Evolutionary conservation across 441 rosid species (phyloP).

Genomic region (Pelargonium australe): DNA sequence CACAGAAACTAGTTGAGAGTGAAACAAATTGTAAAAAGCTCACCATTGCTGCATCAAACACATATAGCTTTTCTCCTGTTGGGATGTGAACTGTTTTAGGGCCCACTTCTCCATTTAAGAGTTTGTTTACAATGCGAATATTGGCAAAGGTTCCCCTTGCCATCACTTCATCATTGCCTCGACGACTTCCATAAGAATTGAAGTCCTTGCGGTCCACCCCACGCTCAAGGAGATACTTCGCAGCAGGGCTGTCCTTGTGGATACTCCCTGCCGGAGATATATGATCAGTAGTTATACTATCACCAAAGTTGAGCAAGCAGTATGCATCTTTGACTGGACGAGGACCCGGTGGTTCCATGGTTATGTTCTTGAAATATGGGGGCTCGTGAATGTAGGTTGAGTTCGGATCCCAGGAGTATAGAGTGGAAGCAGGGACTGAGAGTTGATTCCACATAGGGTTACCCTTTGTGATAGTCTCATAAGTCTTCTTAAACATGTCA

Average conservation of each 20-base stretch:
- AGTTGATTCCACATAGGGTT: slow-evolving; percentile 57
- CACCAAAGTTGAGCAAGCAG: slow-evolving; percentile 55
- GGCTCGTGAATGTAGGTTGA: slow-evolving; percentile 61
- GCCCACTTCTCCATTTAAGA: slow-evolving; percentile 53
- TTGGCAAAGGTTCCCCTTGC: slow-evolving; percentile 57
- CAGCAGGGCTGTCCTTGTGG: slow-evolving; percentile 55
- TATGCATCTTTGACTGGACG: slow-evolving; percentile 54
- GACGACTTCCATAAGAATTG: slow-evolving; percentile 59
- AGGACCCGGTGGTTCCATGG: slow-evolving; percentile 51
- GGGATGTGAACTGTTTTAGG: slow-evolving; percentile 58
- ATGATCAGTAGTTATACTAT: slow-evolving; percentile 59
- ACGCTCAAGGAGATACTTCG: slow-evolving; percentile 44
- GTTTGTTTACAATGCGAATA: slow-evolving; percentile 49
- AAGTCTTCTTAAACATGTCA: slow-evolving; percentile 54
- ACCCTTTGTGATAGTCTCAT: slow-evolving; percentile 47
- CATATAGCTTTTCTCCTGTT: slow-evolving; percentile 49
- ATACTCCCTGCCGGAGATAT: slow-evolving; percentile 64
- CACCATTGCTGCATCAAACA: slow-evolving; percentile 59
- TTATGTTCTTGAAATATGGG: slow-evolving; percentile 53
- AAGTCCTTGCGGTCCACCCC: slow-evolving; percentile 43
- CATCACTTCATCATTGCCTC: slow-evolving; percentile 62
- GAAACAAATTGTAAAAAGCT: slow-evolving; percentile 9
- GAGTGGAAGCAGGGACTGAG: slow-evolving; percentile 33
- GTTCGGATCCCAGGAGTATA: slow-evolving; percentile 49
- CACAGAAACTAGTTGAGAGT: background rate